Conservation (phyloP, 306 rosid species). For the Oxytropis ochrocephala region DNA sequence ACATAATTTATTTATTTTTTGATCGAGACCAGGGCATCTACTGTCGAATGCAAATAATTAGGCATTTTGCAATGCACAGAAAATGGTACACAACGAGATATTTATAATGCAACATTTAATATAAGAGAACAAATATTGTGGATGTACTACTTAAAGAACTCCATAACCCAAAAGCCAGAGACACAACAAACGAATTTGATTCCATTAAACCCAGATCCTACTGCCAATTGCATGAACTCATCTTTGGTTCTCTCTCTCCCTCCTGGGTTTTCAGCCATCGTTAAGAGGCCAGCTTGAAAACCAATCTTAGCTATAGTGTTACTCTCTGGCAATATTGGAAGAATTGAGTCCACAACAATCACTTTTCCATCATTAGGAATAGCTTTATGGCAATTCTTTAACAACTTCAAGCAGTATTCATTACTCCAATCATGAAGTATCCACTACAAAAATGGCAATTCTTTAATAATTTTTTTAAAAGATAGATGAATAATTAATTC, state of each 20-base stretch:
- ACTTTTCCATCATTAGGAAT: slow-evolving; percentile 32
- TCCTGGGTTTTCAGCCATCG: slow-evolving; percentile 35
- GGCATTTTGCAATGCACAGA: too few species aligned
- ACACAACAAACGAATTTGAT: background rate
- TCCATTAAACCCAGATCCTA: slow-evolving; percentile 18
- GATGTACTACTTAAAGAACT: slow-evolving; percentile 16
- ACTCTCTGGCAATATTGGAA: slow-evolving; percentile 11
- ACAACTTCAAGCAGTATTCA: slow-evolving; percentile 24
- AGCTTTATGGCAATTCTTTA: slow-evolving; percentile 31
- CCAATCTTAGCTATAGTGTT: background rate
- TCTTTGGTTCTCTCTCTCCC: slow-evolving; percentile 33
- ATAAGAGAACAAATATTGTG: background rate
- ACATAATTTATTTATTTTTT: too few species aligned
- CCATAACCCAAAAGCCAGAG: slow-evolving; percentile 20
- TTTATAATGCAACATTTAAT: background rate
- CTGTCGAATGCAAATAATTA: too few species aligned
- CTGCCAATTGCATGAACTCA: slow-evolving; percentile 25
- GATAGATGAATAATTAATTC: background rate
- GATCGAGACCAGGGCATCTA: too few species aligned
- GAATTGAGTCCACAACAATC: slow-evolving; percentile 25
- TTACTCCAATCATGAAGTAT: slow-evolving; percentile 42
- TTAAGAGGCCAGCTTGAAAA: slow-evolving; percentile 18
- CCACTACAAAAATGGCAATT: slow-evolving; percentile 8
- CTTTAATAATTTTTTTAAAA: too few species aligned
- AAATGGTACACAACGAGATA: background rate